Percentiles rank a stretch among this genome's conserved stretches.
Conservation (phyloP, 2,329 filamentous ascomycete species). For the Knufia petricola region DNA sequence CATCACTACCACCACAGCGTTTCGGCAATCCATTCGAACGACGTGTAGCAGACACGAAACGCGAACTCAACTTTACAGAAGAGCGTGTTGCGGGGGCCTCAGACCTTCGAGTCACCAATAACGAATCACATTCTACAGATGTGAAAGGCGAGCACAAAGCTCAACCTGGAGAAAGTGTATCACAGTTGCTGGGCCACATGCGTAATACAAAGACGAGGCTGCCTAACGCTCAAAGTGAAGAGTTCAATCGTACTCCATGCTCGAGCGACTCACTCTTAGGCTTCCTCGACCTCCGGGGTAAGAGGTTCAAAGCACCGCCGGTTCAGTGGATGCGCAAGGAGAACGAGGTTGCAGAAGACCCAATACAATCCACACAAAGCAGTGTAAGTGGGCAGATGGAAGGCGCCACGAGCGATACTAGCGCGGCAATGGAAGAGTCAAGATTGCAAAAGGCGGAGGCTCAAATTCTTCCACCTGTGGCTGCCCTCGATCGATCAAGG, state of each 20-base stretch:
- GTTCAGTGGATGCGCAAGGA: not conserved
- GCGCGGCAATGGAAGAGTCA: not conserved
- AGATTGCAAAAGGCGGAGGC: not conserved
- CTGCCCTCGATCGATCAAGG: constrained; percentile 1
- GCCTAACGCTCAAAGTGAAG: not conserved
- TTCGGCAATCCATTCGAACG: too few species aligned
- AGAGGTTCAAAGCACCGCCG: constrained; percentile 15
- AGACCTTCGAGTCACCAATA: too few species aligned
- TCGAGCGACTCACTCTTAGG: constrained; percentile 15
- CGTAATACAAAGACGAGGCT: not conserved
- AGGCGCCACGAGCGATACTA: not conserved
- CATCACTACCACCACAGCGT: too few species aligned
- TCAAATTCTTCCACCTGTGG: not conserved
- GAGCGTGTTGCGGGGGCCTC: too few species aligned
- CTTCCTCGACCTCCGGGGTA: constrained; percentile 20
- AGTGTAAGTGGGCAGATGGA: not conserved
- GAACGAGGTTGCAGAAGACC: constrained; percentile 15
- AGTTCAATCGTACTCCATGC: constrained; percentile 5
- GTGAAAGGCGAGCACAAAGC: too few species aligned
- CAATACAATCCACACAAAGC: constrained; percentile 17
- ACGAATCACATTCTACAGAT: too few species aligned
- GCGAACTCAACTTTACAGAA: too few species aligned
- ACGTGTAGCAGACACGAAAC: too few species aligned
- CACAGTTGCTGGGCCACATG: too few species aligned
- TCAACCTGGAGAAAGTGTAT: too few species aligned